Conservation (phyloP, 1,139 yeast species). For the Spathaspora sp. region DNA sequence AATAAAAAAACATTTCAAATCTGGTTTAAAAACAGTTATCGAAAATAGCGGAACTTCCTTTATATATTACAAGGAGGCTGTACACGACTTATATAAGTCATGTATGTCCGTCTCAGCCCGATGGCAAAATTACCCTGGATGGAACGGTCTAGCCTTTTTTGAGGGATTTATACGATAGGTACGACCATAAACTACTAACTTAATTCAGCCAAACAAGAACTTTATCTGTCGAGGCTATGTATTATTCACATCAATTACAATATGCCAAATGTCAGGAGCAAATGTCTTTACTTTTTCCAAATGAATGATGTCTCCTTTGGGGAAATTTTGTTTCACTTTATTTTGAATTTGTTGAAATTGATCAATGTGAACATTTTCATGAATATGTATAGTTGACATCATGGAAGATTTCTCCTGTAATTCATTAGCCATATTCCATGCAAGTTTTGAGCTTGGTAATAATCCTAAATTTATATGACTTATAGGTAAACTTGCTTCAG, state of each 20-base stretch:
- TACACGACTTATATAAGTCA: too few species aligned
- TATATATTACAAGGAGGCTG: too few species aligned
- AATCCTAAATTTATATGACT: conserved; percentile 77
- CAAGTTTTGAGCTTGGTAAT: conserved; percentile 63
- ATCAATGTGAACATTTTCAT: conserved; percentile 63
- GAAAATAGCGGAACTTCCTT: too few species aligned
- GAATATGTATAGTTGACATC: conserved; percentile 56
- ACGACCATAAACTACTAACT: too few species aligned
- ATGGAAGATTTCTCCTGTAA: conserved; percentile 19
- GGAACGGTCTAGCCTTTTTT: too few species aligned
- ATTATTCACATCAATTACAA: conserved; percentile 51
- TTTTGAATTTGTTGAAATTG: conserved; percentile 38
- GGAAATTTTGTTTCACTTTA: conserved; percentile 13
- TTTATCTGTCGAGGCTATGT: background rate
- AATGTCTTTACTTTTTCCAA: conserved; percentile 72
- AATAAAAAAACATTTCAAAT: too few species aligned
- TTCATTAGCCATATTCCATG: conserved; percentile 54
- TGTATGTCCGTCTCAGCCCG: too few species aligned
- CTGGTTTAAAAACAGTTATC: too few species aligned
- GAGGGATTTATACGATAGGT: too few species aligned
- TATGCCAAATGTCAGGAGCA: conserved; percentile 86
- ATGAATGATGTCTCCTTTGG: conserved; percentile 21
- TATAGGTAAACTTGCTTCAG: conserved; percentile 23
- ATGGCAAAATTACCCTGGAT: too few species aligned
- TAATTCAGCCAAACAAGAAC: background rate